A percentile compares a stretch with the other conserved stretches of the same genome.
Evolutionary conservation across 441 rosid genomes (phyloP).

Genomic region (Arabidopsis hybrid): DNA sequence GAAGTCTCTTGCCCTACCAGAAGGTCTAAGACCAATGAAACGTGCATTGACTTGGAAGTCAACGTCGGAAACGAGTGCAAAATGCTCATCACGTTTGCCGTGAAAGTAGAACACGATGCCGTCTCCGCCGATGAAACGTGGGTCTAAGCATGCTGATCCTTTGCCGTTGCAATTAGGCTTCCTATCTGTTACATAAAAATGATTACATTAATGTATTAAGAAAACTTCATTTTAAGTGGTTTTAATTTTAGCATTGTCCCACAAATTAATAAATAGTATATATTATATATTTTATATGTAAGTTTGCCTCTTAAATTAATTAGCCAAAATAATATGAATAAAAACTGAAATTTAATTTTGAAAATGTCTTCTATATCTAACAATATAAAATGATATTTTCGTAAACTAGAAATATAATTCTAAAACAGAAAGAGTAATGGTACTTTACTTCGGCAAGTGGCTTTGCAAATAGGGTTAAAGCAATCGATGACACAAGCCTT

Average conservation of each 20-base stretch:
- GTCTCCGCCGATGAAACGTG: constrained; percentile 86
- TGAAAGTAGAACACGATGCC: constrained; percentile 80
- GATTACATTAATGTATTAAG: too few species aligned
- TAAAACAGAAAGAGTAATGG: not conserved
- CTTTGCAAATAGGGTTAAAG: constrained; percentile 57
- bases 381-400: too few species aligned
- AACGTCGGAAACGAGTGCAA: constrained; percentile 64
- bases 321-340: too few species aligned
- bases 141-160: constrained; percentile 79
- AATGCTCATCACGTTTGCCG: constrained; percentile 68
- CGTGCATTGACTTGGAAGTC: constrained; percentile 72
- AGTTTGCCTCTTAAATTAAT: too few species aligned
- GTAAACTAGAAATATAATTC: too few species aligned
- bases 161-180: constrained; percentile 63
- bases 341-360: too few species aligned
- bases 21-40: constrained; percentile 78
- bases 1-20: constrained; percentile 62
- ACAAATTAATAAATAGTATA: too few species aligned
- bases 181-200: constrained; percentile 44
- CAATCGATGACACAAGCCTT: constrained; percentile 65
- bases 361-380: too few species aligned
- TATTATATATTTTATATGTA: too few species aligned
- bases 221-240: too few species aligned
- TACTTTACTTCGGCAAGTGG: constrained; percentile 60
- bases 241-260: too few species aligned